phyloP scores from a whole-genome alignment of 352 stramenopile species.

The Pythium rhizo-oryzae region DNA sequence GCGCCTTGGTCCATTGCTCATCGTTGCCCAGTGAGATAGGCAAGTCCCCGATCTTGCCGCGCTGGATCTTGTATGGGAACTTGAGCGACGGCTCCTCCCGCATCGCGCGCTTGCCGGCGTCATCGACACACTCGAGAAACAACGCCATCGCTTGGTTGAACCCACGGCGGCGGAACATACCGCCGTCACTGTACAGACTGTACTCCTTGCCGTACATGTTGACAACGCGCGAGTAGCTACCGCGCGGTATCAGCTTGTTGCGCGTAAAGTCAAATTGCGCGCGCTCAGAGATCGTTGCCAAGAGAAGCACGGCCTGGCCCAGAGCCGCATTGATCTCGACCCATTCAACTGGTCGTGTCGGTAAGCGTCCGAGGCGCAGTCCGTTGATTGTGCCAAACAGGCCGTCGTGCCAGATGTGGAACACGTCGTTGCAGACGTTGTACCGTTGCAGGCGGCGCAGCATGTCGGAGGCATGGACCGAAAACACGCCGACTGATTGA shows the following conservation, averaged over 20 bases:
- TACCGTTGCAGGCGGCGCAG: slow-evolving; percentile 79
- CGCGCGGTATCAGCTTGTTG: slow-evolving; percentile 80
- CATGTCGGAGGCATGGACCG: slow-evolving; percentile 81
- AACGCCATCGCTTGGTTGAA: slow-evolving; percentile 93
- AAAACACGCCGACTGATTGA: slow-evolving; percentile 75
- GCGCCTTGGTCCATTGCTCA: slow-evolving; percentile 90
- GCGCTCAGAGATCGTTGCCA: slow-evolving; percentile 81
- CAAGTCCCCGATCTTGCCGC: slow-evolving; percentile 90
- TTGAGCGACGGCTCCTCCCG: slow-evolving; percentile 87
- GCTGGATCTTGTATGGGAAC: slow-evolving; percentile 92
- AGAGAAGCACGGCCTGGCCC: slow-evolving; percentile 81
- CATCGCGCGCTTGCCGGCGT: slow-evolving; percentile 84
- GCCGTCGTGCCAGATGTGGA: slow-evolving; percentile 92
- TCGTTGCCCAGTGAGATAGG: slow-evolving; percentile 88
- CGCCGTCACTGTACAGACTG: slow-evolving; percentile 74
- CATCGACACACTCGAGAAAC: slow-evolving; percentile 91
- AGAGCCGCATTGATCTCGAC: slow-evolving; percentile 90
- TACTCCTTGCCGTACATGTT: slow-evolving; percentile 89
- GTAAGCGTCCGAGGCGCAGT: slow-evolving; percentile 80
- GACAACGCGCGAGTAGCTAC: slow-evolving; percentile 85
- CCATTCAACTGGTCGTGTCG: slow-evolving; percentile 86
- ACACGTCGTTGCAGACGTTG: slow-evolving; percentile 91
- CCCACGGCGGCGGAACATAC: slow-evolving; percentile 87
- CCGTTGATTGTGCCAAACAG: slow-evolving; percentile 91
- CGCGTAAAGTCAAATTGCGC: slow-evolving; percentile 86